A percentile compares a stretch with the other conserved stretches of the same genome.
Evolutionary conservation across 192 early-diverging fungal genomes (phyloP).

Genomic region (Gryganskiella cystojenkinii): DNA sequence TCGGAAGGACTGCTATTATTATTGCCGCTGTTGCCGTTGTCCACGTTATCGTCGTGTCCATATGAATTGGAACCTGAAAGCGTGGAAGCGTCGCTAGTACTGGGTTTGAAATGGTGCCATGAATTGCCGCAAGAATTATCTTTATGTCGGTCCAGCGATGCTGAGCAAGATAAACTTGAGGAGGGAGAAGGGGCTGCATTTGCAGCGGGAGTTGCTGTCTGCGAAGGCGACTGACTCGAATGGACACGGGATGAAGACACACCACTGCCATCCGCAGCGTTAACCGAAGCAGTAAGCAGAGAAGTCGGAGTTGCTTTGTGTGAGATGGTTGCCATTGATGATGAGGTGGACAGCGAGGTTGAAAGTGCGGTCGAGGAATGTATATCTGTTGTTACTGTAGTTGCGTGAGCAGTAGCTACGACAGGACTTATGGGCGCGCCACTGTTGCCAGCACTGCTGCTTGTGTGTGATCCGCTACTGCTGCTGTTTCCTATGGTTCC

Average conservation of each 20-base stretch:
- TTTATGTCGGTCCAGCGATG: slow-evolving; percentile 16
- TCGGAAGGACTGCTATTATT: neutral
- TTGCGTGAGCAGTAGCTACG: neutral
- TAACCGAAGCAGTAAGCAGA: neutral
- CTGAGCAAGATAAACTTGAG: no score
- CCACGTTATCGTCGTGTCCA: slow-evolving; percentile 20
- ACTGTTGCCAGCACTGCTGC: slow-evolving; percentile 7
- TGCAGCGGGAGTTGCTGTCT: no score
- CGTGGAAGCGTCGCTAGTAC: slow-evolving; percentile 27
- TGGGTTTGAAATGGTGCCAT: slow-evolving; percentile 33
- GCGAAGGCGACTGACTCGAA: no score
- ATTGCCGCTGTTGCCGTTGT: neutral
- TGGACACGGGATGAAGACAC: neutral
- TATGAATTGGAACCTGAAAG: slow-evolving; percentile 24
- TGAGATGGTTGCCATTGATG: neutral
- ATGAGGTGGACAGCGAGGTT: neutral
- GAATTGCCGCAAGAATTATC: slow-evolving; percentile 17
- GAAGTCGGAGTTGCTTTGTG: neutral
- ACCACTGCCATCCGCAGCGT: neutral
- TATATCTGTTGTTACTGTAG: neutral
- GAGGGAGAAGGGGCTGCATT: no score
- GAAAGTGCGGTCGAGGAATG: neutral
- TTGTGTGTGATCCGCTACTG: slow-evolving; percentile 11
- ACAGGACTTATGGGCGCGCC: neutral
- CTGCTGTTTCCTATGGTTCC: slow-evolving; percentile 1